Evolutionary conservation across 257 asterid genomes (phyloP).

Genomic region (Fraxinus excelsior): DNA sequence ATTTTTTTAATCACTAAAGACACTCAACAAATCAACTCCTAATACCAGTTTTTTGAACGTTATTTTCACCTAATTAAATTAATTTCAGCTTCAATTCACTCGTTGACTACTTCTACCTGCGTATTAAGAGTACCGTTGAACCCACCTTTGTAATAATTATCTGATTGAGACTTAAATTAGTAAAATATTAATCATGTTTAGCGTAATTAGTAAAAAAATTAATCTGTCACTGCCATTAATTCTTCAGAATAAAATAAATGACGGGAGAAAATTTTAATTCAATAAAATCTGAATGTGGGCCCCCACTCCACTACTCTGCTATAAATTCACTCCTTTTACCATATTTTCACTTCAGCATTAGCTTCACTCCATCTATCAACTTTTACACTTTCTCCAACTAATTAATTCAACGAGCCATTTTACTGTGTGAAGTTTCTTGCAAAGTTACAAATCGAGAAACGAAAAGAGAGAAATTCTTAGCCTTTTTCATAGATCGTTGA

Average conservation of each 20-base stretch:
- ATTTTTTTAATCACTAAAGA: slow-evolving; percentile 22
- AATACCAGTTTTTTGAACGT: slow-evolving; percentile 20
- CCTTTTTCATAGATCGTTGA: not conserved
- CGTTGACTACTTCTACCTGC: slow-evolving; percentile 1
- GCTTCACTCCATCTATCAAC: slow-evolving; percentile 33
- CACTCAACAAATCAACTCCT: slow-evolving; percentile 32
- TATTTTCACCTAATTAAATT: slow-evolving; percentile 15
- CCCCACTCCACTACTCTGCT: slow-evolving; percentile 45
- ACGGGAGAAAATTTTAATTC: not conserved
- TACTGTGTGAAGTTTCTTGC: not conserved
- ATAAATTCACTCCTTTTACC: slow-evolving; percentile 48
- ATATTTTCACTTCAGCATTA: slow-evolving; percentile 36
- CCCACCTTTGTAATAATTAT: slow-evolving; percentile 6
- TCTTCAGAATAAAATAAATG: slow-evolving; percentile 13
- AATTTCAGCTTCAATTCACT: not conserved
- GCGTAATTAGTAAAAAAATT: slow-evolving; percentile 25
- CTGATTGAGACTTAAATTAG: not conserved
- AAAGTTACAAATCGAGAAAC: slow-evolving; percentile 28
- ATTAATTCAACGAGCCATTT: slow-evolving; percentile 1
- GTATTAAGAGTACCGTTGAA: slow-evolving; percentile 20
- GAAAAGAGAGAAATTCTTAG: not conserved
- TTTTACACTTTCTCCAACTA: slow-evolving; percentile 27
- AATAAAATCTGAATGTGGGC: slow-evolving; percentile 43
- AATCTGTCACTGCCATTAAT: slow-evolving; percentile 30
- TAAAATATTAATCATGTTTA: not conserved